These are phyloP conservation scores for Stephania yunnanensis DNA, from an alignment of 164 flowering plant species.

Conservation along the genomic window DNA sequence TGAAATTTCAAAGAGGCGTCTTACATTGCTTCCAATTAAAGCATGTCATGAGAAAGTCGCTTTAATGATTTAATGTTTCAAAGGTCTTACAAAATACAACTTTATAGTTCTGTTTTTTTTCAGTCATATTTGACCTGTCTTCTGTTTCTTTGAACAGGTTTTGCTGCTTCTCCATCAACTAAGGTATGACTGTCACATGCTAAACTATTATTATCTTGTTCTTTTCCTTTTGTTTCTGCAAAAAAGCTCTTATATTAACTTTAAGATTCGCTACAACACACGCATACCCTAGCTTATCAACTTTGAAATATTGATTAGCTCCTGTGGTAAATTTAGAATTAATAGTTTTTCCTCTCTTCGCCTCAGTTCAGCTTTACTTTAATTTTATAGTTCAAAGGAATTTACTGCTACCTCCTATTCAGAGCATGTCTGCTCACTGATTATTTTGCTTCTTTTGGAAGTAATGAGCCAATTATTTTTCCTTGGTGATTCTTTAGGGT, in stretches of 20 bases:
- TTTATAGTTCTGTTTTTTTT: not conserved
- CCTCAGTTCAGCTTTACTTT: too few species aligned
- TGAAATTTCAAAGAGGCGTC: not conserved
- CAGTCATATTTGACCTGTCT: not conserved
- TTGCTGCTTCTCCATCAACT: slow-evolving; percentile 20
- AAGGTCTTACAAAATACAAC: not conserved
- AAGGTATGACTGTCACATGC: slow-evolving; percentile 34
- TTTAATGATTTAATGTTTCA: not conserved
- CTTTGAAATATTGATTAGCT: not conserved
- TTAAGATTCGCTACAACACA: not conserved
- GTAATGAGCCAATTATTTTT: too few species aligned
- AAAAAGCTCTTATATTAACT: not conserved
- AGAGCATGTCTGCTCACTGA: too few species aligned
- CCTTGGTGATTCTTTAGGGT: too few species aligned
- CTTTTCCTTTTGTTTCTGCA: not conserved
- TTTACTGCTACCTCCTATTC: too few species aligned
- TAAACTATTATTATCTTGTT: not conserved
- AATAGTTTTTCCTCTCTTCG: too few species aligned
- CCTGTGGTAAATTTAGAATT: not conserved
- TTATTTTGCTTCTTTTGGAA: too few species aligned
- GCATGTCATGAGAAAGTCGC: not conserved
- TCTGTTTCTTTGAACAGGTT: slow-evolving; percentile 40
- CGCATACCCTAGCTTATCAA: not conserved
- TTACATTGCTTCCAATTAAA: not conserved
- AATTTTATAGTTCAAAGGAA: too few species aligned